Evolutionary conservation across 768 basidiomycete genomes (phyloP).

Genomic region (Infundibulicybe gibba): DNA sequence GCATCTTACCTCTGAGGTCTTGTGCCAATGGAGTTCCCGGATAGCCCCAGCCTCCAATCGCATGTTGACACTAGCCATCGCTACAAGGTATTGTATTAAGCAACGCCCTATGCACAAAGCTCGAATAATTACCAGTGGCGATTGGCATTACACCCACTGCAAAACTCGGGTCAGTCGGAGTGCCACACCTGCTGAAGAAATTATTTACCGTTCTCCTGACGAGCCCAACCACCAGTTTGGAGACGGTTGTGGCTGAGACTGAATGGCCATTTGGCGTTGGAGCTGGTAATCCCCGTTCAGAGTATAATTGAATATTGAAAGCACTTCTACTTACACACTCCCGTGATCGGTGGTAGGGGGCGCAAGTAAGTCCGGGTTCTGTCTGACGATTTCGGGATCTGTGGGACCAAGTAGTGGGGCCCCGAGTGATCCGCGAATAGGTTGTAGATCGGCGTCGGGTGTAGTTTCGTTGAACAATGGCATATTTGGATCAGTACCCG

Average conservation of each 20-base stretch:
- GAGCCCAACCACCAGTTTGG: slow-evolving; percentile 57
- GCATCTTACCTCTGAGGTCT: slow-evolving; percentile 34
- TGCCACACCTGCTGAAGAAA: background rate
- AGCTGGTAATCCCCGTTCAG: background rate
- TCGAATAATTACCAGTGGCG: slow-evolving; percentile 32
- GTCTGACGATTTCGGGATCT: slow-evolving; percentile 33
- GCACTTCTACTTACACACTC: slow-evolving; percentile 27
- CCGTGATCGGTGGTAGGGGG: slow-evolving; percentile 44
- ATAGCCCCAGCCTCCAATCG: slow-evolving; percentile 45
- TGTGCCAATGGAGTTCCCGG: slow-evolving; percentile 58
- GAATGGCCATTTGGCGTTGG: slow-evolving; percentile 58
- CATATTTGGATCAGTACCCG: slow-evolving; percentile 39
- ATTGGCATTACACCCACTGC: slow-evolving; percentile 45
- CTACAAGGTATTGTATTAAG: slow-evolving; percentile 11
- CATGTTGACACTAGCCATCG: slow-evolving; percentile 51
- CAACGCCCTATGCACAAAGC: background rate
- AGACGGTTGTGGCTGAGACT: slow-evolving; percentile 52
- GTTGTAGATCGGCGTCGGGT: slow-evolving; percentile 18
- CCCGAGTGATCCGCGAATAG: slow-evolving; percentile 36
- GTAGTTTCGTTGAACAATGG: slow-evolving; percentile 29
- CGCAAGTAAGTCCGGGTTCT: slow-evolving; percentile 41
- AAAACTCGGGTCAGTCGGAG: background rate
- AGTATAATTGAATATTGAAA: background rate
- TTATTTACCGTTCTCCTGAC: slow-evolving; percentile 45
- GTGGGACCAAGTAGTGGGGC: slow-evolving; percentile 38